A percentile compares a stretch with the other conserved stretches of the same genome.
Evolutionary conservation across 192 early-diverging fungal genomes (phyloP).

Genomic region (Coemansia sp.): DNA sequence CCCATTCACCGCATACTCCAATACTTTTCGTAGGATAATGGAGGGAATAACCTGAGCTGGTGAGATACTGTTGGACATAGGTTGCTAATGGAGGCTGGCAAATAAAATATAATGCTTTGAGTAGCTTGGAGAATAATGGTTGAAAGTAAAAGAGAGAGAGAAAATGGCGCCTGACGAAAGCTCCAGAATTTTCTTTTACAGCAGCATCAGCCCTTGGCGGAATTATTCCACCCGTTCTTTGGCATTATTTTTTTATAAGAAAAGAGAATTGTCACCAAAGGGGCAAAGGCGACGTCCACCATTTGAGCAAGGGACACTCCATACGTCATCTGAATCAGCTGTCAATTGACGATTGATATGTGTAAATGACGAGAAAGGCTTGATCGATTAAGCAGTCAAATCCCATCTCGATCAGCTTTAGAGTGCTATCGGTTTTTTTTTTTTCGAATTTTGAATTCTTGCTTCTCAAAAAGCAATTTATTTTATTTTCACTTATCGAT

Average conservation of each 20-base stretch:
- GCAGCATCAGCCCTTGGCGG: neutral
- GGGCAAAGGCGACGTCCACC: neutral
- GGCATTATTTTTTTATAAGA: neutral
- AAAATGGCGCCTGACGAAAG: neutral
- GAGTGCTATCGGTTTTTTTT: neutral
- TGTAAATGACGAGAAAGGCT: too few relatives aligned
- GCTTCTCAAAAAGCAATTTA: neutral
- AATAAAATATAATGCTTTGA: neutral
- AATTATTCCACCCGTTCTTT: neutral
- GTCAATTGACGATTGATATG: too few relatives aligned
- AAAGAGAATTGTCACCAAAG: neutral
- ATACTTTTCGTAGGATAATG: neutral
- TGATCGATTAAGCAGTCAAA: too few relatives aligned
- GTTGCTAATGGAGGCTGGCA: neutral
- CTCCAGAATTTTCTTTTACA: neutral
- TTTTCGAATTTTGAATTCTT: neutral
- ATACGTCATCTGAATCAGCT: too few relatives aligned
- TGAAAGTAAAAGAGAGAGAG: neutral
- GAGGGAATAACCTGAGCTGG: neutral
- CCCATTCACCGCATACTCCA: neutral
- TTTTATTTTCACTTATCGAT: neutral
- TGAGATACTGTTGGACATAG: neutral
- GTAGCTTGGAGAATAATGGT: neutral
- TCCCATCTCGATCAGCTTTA: too few relatives aligned
- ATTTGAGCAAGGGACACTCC: too few relatives aligned